Evolutionary conservation across 768 basidiomycete genomes (phyloP), one percentile per base, ranked within the genome.

Genomic region (Phanerodontia chrysosporium): DNA sequence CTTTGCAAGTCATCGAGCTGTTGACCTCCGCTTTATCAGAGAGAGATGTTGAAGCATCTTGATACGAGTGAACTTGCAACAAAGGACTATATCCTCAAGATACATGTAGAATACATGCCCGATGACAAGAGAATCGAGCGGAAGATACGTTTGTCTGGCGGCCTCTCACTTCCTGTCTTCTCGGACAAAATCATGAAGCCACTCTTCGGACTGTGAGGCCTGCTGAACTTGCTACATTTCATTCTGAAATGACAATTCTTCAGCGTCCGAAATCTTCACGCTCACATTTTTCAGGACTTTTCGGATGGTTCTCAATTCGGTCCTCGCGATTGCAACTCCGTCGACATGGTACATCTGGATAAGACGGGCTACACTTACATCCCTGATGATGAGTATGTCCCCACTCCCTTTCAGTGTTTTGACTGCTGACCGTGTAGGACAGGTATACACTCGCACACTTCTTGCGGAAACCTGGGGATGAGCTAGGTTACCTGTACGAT

Each of bases 271-370:
- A 60, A 56, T 42, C 30, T 60, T 3, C 55, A 56, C 29, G 54
- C 59, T 2, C 59, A 60, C 27, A 48, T 57, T 9, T 49, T 57
- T 32, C 24, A 51, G 22, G 59, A 60, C 27, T 52, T 32, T 46
- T 51, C 27, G 29, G 59, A 60, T 24, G 55, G 59, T 21, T 48
- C 59, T 8, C 27, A 51, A 4, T 60, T 60, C 22, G 54, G 59
- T 12, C 59, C 59, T 21, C 49, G 56, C 30, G 49, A 18, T 13
- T 56, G 55, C 28, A 55, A 56, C 32, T n/a, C 55, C 2, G 25
- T 60, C 1, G 59, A 60, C 24, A 52, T 60, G 59, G 45, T 60
- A 48, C 59, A 56, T 36, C 54, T 60, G 4, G 54, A 55, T 39
- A 49, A 57, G 54, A 56, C 55, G 24, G 59, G 59, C 18, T 60